Evolutionary conservation across 805 yeast genomes (phyloP), one percentile per base, ranked within the genome.

Genomic region (Maudiozyma barnettii): DNA sequence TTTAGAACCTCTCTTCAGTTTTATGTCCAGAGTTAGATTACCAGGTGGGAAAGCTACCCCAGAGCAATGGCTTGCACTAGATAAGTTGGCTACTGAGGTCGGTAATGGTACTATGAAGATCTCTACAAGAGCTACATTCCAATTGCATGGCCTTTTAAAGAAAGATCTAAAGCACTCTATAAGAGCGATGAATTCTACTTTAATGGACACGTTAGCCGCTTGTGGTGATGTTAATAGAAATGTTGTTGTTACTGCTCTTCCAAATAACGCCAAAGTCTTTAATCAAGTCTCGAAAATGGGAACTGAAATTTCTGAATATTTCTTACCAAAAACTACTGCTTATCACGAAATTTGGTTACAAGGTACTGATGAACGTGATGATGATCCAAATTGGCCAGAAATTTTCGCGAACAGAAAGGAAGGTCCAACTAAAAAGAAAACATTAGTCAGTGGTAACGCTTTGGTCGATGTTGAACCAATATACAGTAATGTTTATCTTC

Each of bases 191-290:
- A 91, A 91, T 65, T 72, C 95, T 16, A 84, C 82, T 6, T 75
- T 91, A 58, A 76, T 91, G 83, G 98, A 93, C 64, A 90, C 97
- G 8, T 76, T 91, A 50, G 98, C 95, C 50, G 98, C 98, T 1
- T 91, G 97, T 75, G 98, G 98, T 74, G 98, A 91, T 72, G 98
- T 91, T 40, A 86, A 87, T 71, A 84, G 98, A 77, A 91, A 91
- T 63, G 96, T 91, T 40, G 91, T 90, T 82, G 76, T 85, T 46
- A 78, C 91, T 49, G 95, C 96, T n/a, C 72, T 87, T 30, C 97
- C 97, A 16, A 77, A 76, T 29, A 88, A 88, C 62, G 85, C 89
- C 45, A 80, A 81, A 61, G 76, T 91, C 45, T 97, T 91, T 64
- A 67, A 70, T 30, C 90, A 90, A 69, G 76, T 91, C 54, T 75